These are phyloP conservation scores for Ophiostoma pallidulum DNA, from an alignment of 2,329 filamentous ascomycete species.

Conservation along the genomic window DNA sequence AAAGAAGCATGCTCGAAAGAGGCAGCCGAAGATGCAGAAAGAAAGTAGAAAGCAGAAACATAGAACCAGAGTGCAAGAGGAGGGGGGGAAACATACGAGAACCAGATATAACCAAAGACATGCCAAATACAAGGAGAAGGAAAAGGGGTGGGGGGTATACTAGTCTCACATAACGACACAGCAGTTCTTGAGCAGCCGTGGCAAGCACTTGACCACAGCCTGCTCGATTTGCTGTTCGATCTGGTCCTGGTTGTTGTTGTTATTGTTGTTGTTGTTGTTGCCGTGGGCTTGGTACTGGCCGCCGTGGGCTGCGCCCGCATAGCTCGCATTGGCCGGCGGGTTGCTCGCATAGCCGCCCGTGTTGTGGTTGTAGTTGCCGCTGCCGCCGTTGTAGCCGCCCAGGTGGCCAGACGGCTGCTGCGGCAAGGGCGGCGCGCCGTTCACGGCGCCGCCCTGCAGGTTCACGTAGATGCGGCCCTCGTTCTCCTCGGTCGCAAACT, in stretches of 20 bases:
- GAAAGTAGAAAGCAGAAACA: background rate
- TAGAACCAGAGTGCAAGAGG: background rate
- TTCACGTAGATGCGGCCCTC: slow-evolving; percentile 84
- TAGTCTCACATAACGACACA: slow-evolving; percentile 63
- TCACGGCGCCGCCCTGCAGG: slow-evolving; percentile 60
- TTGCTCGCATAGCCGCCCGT: slow-evolving; percentile 29
- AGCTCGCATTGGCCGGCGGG: background rate
- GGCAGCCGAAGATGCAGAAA: background rate
- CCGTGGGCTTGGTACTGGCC: slow-evolving; percentile 31
- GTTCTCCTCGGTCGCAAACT: slow-evolving; percentile 81
- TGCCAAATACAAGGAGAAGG: background rate
- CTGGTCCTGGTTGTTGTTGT: slow-evolving; percentile 38
- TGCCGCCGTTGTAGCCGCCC: slow-evolving; percentile 29
- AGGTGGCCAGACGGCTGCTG: slow-evolving; percentile 34
- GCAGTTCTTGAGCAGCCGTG: slow-evolving; percentile 52
- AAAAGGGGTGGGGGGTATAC: too few species aligned
- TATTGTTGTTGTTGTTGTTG: slow-evolving; percentile 30
- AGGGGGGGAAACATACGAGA: background rate
- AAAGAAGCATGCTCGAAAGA: background rate
- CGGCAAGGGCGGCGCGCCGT: slow-evolving; percentile 32
- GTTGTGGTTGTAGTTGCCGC: slow-evolving; percentile 17
- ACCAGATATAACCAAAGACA: background rate
- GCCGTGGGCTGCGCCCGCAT: slow-evolving; percentile 22
- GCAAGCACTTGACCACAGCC: slow-evolving; percentile 38
- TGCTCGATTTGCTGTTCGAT: slow-evolving; percentile 48